Base-by-base conservation (phyloP, 2,329 filamentous ascomycete species). In the Zarea fungicola region DNA sequence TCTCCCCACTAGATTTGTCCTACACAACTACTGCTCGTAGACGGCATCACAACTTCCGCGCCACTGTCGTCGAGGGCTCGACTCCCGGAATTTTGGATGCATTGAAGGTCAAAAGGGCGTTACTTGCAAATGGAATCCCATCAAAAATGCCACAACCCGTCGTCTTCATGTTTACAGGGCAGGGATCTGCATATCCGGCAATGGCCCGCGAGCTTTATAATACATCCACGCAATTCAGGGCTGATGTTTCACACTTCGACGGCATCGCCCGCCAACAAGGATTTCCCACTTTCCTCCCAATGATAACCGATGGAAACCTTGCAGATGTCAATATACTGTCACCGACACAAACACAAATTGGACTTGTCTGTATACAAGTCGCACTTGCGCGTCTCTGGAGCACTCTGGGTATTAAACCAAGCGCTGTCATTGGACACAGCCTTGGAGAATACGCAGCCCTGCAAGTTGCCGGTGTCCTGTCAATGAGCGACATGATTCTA, bases 111-210 rank as follows among this genome's bases (percentile, higher is more conserved):
- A 8, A 29, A 29, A 29, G 28, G 8, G 28, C n/a, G n/a, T n/a
- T n/a, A n/a, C n/a, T n/a, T n/a, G n/a, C n/a, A n/a, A n/a, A n/a
- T n/a, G n/a, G n/a, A n/a, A n/a, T n/a, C n/a, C n/a, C n/a, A 29
- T 29, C 80, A 1, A 39, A 19, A 22, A 39, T 6, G 77, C 54
- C 69, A 68, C 21, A 69, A 84, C 3, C 56, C 2, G 53, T 71
- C 10, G 65, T 80, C n/a, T 76, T 80, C 58, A 62, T 77, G 52
- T 80, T 79, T 56, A 80, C 77, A 1, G 74, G 74, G 13, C 79
- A 83, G 58, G 78, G 78, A 7, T 74, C 73, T 4, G 72, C 76
- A 53, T 76, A 76, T 45, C 66, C 72, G 18, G 71, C 67, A 3
- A 39, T 39, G 36, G 36, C 13, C 10, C 10, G 10, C 6, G n/a